phyloP scores from a whole-genome alignment of 345 rosid genomes.

The Hibiscus tridactylites region DNA sequence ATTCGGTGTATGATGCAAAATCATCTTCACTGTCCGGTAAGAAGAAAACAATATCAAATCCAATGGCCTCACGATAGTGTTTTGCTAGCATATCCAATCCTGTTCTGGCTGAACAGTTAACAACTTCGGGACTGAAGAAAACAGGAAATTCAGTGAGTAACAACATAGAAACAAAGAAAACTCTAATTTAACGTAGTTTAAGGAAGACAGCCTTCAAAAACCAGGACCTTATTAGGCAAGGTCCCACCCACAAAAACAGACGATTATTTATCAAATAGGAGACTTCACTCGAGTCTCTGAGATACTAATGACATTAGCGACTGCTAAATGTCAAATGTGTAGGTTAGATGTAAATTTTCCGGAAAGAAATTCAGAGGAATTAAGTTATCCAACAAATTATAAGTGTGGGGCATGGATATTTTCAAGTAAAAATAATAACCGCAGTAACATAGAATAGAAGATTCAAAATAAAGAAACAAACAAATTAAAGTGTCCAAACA shows the following conservation, averaged over 20 bases:
- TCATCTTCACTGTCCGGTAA: constrained; percentile 93
- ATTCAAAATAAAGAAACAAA: background rate
- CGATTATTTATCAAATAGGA: background rate
- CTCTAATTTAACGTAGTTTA: background rate
- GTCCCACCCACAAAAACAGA: background rate
- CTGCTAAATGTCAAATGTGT: background rate
- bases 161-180: background rate
- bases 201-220: background rate
- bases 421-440: background rate
- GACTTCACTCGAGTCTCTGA: background rate
- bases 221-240: background rate
- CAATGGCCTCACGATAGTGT: constrained; percentile 68
- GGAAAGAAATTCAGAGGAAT: background rate
- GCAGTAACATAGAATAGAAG: background rate
- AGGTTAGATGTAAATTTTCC: background rate
- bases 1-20: constrained; percentile 91
- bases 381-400: background rate
- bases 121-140: constrained; percentile 61
- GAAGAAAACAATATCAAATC: constrained; percentile 81
- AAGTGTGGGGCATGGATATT: background rate
- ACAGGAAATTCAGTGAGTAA: background rate
- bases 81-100: constrained; percentile 90
- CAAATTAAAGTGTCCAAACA: background rate
- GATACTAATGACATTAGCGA: background rate
- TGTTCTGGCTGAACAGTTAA: constrained; percentile 96